Conservation (phyloP, 805 yeast genomes). For the Wickerhamiella allomyrinae region DNA sequence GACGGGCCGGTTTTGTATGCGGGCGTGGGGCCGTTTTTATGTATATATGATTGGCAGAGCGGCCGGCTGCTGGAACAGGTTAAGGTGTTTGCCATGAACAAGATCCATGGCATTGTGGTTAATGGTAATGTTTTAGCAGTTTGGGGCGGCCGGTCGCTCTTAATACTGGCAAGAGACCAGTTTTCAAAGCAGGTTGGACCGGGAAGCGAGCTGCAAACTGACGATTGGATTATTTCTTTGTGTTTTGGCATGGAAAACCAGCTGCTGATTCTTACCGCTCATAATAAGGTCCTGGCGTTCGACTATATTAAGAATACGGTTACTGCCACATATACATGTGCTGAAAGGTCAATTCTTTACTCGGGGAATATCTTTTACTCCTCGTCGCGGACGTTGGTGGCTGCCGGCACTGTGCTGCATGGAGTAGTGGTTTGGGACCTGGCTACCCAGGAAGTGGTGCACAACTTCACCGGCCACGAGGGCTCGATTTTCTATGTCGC, state of each 20-base stretch:
- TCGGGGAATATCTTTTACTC: conserved; percentile 57
- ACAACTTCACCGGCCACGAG: conserved; percentile 59
- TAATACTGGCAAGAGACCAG: conserved; percentile 13
- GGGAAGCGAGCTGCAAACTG: conserved; percentile 28
- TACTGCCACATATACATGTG: conserved; percentile 30
- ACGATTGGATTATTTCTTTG: conserved; percentile 70
- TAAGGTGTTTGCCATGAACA: conserved; percentile 51
- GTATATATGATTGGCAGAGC: conserved; percentile 35
- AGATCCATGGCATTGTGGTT: conserved; percentile 63
- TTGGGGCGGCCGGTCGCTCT: conserved; percentile 63
- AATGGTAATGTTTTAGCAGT: conserved; percentile 26
- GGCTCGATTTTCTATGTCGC: conserved; percentile 83
- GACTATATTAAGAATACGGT: conserved; percentile 22
- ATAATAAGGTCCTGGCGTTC: conserved; percentile 44
- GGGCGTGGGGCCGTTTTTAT: conserved; percentile 60
- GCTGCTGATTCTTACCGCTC: conserved; percentile 58
- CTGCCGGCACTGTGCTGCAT: conserved; percentile 88
- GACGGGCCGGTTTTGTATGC: conserved; percentile 30
- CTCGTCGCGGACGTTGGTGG: conserved; percentile 36
- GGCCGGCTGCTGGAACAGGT: conserved; percentile 28
- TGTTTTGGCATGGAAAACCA: conserved; percentile 32
- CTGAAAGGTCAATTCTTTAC: conserved; percentile 71
- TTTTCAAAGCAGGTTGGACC: conserved; percentile 23
- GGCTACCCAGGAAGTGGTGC: conserved; percentile 29
- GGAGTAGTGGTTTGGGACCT: conserved; percentile 67